phyloP scores from a whole-genome alignment of 345 rosid species.

The Cochlearia excelsa region DNA sequence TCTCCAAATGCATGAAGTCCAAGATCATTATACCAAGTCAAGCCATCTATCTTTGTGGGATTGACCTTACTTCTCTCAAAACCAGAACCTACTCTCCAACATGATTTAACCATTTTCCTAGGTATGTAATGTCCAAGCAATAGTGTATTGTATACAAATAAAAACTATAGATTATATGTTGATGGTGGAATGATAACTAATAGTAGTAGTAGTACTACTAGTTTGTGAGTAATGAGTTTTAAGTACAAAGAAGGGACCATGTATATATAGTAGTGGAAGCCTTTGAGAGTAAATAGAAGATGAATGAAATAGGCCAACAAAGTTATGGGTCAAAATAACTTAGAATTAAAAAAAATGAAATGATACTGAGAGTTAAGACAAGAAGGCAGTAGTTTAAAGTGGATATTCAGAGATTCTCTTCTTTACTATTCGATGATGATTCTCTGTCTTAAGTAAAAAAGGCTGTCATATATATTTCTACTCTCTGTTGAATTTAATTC shows the following conservation, averaged over 20 bases:
- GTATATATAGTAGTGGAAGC: slow-evolving; percentile 32
- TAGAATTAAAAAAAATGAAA: slow-evolving; percentile 28
- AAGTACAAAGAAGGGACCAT: slow-evolving; percentile 31
- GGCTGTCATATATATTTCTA: slow-evolving; percentile 23
- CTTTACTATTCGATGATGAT: slow-evolving; percentile 35
- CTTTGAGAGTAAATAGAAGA: slow-evolving; percentile 26
- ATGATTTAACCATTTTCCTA: slow-evolving; percentile 55
- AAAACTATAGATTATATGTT: neutral
- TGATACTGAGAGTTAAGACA: slow-evolving; percentile 41
- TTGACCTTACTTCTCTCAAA: slow-evolving; percentile 36
- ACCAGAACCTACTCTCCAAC: slow-evolving; percentile 51
- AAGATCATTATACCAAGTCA: slow-evolving; percentile 67
- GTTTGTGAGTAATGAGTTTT: slow-evolving; percentile 17
- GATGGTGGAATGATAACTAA: neutral
- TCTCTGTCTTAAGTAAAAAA: slow-evolving; percentile 26
- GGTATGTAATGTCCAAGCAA: slow-evolving; percentile 12
- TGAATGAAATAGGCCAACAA: slow-evolving; percentile 41
- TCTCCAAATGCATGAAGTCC: slow-evolving; percentile 66
- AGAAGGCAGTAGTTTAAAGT: slow-evolving; percentile 46
- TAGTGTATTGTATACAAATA: neutral
- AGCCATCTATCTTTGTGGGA: slow-evolving; percentile 49
- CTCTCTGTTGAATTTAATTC: slow-evolving; percentile 9
- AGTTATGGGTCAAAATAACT: slow-evolving; percentile 65
- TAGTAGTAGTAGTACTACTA: slow-evolving; percentile 16
- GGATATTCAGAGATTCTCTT: slow-evolving; percentile 51